A percentile compares a stretch with the other conserved stretches of the same genome.
Conservation (phyloP, 805 yeast genomes). For the Schwanniomyces polymorphus region DNA sequence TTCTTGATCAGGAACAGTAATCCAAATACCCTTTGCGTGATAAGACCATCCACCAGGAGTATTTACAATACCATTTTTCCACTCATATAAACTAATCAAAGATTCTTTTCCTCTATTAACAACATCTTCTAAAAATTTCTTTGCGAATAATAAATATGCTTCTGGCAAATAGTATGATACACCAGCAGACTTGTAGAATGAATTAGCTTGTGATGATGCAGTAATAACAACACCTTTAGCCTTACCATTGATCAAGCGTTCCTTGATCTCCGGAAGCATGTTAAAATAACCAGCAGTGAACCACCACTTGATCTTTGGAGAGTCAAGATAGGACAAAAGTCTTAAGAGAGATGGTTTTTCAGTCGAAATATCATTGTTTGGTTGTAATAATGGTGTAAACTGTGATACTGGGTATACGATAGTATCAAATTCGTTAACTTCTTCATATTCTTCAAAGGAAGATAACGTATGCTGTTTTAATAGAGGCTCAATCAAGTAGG, state of each 20-base stretch:
- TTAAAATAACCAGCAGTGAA: conserved; percentile 97
- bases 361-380: conserved; percentile 64
- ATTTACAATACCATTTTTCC: conserved; percentile 86
- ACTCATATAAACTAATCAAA: conserved; percentile 65
- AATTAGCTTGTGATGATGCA: conserved; percentile 92
- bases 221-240: conserved; percentile 76
- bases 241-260: conserved; percentile 53
- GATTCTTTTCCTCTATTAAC: conserved; percentile 37
- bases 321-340: conserved; percentile 56
- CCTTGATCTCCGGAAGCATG: conserved; percentile 73
- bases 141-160: conserved; percentile 79
- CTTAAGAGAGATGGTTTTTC: conserved; percentile 73
- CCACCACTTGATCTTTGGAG: conserved; percentile 66
- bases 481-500: conserved; percentile 57
- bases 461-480: conserved; percentile 44
- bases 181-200: conserved; percentile 84
- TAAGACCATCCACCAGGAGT: conserved; percentile 91
- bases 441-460: conserved; percentile 30
- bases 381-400: conserved; percentile 74
- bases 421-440: conserved; percentile 48
- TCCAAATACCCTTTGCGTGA: conserved; percentile 97
- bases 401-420: conserved; percentile 89
- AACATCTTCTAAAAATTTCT: conserved; percentile 60
- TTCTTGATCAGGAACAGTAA: conserved; percentile 54
- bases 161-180: conserved; percentile 79